Conservation (phyloP, 768 basidiomycete genomes). For the Trametes meyenii region DNA sequence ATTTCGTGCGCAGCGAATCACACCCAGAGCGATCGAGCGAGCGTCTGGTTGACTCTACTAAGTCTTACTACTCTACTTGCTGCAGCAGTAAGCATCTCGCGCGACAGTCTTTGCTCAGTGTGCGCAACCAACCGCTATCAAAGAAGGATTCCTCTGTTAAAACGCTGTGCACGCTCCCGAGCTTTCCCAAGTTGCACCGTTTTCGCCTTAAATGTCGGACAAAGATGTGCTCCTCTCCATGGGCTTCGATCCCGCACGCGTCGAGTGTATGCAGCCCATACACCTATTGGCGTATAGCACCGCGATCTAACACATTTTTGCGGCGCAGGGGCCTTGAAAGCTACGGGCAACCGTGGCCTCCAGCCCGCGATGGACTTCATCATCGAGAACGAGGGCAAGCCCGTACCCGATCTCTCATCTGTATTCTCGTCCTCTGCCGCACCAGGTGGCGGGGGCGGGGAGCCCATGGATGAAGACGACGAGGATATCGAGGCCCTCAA, state of each 20-base stretch:
- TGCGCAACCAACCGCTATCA: too few species aligned
- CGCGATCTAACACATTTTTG: not conserved
- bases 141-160: too few species aligned
- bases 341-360: slow-evolving; percentile 80
- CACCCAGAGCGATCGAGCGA: not conserved
- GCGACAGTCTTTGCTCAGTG: too few species aligned
- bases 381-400: slow-evolving; percentile 75
- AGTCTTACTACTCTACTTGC: not conserved
- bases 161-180: too few species aligned
- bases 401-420: slow-evolving; percentile 64
- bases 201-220: slow-evolving; percentile 47
- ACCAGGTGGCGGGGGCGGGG: slow-evolving; percentile 22
- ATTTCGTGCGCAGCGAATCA: not conserved
- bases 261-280: slow-evolving; percentile 71
- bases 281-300: slow-evolving; percentile 2
- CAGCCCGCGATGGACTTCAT: slow-evolving; percentile 93
- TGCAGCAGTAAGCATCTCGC: not conserved
- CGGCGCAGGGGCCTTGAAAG: slow-evolving; percentile 80
- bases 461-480: slow-evolving; percentile 61
- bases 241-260: slow-evolving; percentile 84
- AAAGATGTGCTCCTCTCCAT: slow-evolving; percentile 77
- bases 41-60: not conserved
- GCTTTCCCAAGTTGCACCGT: not conserved
- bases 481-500: slow-evolving; percentile 70
- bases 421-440: slow-evolving; percentile 37